Base-by-base conservation (phyloP, 2,329 filamentous ascomycete genomes). In the Zasmidium cellare region DNA sequence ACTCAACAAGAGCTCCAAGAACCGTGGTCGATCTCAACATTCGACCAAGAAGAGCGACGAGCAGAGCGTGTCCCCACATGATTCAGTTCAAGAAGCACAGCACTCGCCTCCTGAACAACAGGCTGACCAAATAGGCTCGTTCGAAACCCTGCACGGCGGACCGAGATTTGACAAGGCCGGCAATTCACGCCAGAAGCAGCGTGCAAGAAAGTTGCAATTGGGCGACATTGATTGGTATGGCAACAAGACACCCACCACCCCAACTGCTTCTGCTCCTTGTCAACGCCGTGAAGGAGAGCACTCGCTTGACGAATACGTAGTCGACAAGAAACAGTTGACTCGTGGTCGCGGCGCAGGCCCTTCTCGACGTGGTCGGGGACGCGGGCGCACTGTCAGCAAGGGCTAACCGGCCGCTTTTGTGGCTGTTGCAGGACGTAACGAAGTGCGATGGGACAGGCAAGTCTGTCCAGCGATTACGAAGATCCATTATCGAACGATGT, bases 221-320 rank as follows among this genome's bases (percentile, higher is more conserved):
- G 96, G 91, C 76, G 94, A 99, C 76, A 91, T 99, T 74, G 93
- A 99, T 76, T 99, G 94, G 94, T 97, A 93, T 79, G 68, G 57
- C 57, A 55, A 56, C 22, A 55, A 50, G 19, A 48, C 53, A 45
- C 56, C 59, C 61, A 46, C 59, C 60, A 48, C 56, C 54, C 35
- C 35, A 9, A 9, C 35, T 28, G 25, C 25, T 28, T 44, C 59
- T 55, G 56, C 55, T 16, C 35, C 53, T 52, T 22, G 57, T 48
- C 58, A 65, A 51, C 56, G 54, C 56, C 54, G 57, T 44, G 57
- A 66, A 58, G 46, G 58, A 25, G 62, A 66, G 50, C 62, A 63
- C 45, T 67, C 64, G 35, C 63, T 71, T 51, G 69, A 71, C 51
- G 62, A 64, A 57, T 70, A 67, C 54, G 58, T 70, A 52, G 67